Evolutionary conservation across 2,329 filamentous ascomycete species (phyloP).

Genomic region (Proliferodiscus dingleyae): DNA sequence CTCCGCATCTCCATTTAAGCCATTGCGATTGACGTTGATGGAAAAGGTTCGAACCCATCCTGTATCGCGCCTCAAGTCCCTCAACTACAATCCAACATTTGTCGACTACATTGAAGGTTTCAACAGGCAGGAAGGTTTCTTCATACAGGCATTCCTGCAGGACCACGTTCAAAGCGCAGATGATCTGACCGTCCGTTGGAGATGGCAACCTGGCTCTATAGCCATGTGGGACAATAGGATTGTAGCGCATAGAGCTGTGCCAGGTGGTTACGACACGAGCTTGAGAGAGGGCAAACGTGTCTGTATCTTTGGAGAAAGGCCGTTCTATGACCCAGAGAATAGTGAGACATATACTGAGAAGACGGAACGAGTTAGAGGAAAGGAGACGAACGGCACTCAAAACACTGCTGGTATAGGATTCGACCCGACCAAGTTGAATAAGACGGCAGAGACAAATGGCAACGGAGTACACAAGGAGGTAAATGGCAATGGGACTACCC

Average conservation of each 20-base stretch:
- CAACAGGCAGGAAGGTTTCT: not conserved
- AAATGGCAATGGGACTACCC: too few relatives aligned
- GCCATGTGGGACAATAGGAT: slow-evolving; percentile 47
- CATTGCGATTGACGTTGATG: too few relatives aligned
- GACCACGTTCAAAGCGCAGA: slow-evolving; percentile 45
- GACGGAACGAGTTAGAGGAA: not conserved
- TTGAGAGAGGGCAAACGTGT: slow-evolving; percentile 37
- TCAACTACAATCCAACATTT: slow-evolving; percentile 44
- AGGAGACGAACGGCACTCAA: not conserved
- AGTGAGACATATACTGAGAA: not conserved
- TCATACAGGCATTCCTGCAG: slow-evolving; percentile 40
- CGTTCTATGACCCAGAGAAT: slow-evolving; percentile 26
- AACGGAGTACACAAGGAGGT: too few relatives aligned
- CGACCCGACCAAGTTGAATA: too few relatives aligned
- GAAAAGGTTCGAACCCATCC: slow-evolving; percentile 45
- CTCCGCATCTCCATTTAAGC: too few relatives aligned
- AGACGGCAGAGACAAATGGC: too few relatives aligned
- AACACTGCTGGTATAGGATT: not conserved
- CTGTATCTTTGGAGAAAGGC: slow-evolving; percentile 42
- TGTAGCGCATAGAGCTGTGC: slow-evolving; percentile 37
- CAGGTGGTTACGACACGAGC: slow-evolving; percentile 35
- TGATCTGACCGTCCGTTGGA: slow-evolving; percentile 46
- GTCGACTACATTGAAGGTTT: slow-evolving; percentile 35
- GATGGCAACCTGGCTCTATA: slow-evolving; percentile 44
- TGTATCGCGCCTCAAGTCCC: slow-evolving; percentile 41